Evolutionary conservation across 1,284 basidiomycete genomes (phyloP).

Genomic region (Fistulina hepatica): DNA sequence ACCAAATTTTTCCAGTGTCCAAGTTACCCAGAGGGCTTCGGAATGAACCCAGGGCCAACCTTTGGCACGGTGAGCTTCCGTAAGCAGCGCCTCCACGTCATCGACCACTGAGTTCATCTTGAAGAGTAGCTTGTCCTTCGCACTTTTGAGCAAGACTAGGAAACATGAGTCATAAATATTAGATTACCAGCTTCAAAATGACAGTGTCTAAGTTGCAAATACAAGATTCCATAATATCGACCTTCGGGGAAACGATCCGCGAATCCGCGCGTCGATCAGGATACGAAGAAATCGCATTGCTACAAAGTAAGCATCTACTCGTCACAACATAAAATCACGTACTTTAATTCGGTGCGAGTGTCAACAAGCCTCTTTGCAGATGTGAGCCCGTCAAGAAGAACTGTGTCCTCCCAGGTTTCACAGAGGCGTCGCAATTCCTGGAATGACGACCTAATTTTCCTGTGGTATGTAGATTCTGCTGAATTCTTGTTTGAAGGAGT

Average conservation of each 20-base stretch:
- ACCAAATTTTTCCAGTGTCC: constrained; percentile 73
- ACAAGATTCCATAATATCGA: constrained; percentile 54
- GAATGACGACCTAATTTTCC: constrained; percentile 50
- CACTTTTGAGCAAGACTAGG: not conserved
- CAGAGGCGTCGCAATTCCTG: constrained; percentile 50
- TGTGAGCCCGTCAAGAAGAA: constrained; percentile 63
- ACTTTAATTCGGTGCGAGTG: constrained; percentile 70
- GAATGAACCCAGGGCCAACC: constrained; percentile 55
- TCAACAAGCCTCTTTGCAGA: constrained; percentile 55
- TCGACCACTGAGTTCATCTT: constrained; percentile 53
- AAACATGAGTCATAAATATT: no score
- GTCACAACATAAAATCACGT: constrained; percentile 22
- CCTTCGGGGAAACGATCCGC: constrained; percentile 48
- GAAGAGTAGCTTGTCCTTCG: constrained; percentile 56
- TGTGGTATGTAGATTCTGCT: constrained; percentile 60
- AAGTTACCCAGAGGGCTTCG: constrained; percentile 69
- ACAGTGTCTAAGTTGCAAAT: constrained; percentile 50
- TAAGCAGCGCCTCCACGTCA: constrained; percentile 46
- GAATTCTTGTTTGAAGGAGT: no score
- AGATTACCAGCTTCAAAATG: constrained; percentile 50
- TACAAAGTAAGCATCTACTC: constrained; percentile 20
- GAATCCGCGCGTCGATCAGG: constrained; percentile 44
- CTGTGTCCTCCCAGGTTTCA: constrained; percentile 67
- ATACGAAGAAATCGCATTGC: constrained; percentile 50
- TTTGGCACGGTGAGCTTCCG: constrained; percentile 58